Base-by-base conservation (phyloP, 306 rosid species). In the Betula pendula region DNA sequence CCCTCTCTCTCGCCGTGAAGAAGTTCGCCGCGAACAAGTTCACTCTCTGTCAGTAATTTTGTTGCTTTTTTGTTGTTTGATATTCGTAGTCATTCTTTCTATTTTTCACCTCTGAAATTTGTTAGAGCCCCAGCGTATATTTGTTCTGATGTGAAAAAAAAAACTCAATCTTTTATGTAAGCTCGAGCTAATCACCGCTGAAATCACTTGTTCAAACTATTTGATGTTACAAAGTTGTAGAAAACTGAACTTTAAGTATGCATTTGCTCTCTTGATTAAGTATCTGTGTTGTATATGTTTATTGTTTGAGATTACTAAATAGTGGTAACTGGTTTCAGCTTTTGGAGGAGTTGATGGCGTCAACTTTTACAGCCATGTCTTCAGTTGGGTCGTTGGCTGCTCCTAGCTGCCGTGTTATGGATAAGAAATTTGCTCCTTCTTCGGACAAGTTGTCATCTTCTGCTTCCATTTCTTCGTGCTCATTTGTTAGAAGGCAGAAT, bases 301-400 rank as follows among this genome's bases (percentile, higher is more conserved):
- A n/a, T n/a, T n/a, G n/a, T n/a, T 45, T 70, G 20, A 16, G 10
- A n/a, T 68, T 11, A 43, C 40, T 22, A 19, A 33, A 65, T 38
- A 1, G 38, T 38, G 47, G 5, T 38, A 15, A 35, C 22, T 35
- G 24, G 35, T n/a, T 66, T 40, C 70, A 66, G 70, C 24, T 38
- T 38, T 12, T 62, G 9, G 51, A 15, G 73, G 60, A 81, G 66
- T 75, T 70, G 78, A 96, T 96, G 99, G 97, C 97, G 0, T 90
- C 96, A 15, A 75, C 98, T 10, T 90, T 90, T 71, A 84, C 95
- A 24, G 87, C 94, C 72, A 74, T 88, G 85, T 86, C 97, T 50
- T 87, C 91, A 1, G 81, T 76, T 27, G 88, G 88, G 52, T 20
- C 91, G 24, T 52, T 88, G 45, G 82, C 90, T 76, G 77, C 93